phyloP scores from a whole-genome alignment of 2,329 filamentous ascomycete species.

The Neoscytalidium dimidiatum region DNA sequence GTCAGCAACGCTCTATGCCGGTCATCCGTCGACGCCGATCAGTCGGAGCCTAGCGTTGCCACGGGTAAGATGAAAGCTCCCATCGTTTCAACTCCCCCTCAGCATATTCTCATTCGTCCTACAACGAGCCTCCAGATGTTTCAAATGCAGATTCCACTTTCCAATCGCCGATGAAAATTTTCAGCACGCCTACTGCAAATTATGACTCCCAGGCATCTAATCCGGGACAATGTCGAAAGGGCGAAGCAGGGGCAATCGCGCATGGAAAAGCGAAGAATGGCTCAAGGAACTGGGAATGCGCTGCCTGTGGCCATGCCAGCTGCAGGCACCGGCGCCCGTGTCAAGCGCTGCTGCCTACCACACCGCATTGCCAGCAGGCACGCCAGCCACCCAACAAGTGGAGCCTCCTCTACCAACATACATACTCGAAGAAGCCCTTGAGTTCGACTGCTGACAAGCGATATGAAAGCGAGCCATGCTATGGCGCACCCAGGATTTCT shows the following conservation, averaged over 20 bases:
- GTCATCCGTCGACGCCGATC: background rate
- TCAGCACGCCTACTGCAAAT: background rate
- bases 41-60: background rate
- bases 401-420: background rate
- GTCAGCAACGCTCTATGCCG: background rate
- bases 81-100: no score
- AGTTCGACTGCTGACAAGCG: background rate
- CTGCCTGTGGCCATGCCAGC: background rate
- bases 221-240: background rate
- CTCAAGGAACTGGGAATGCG: background rate
- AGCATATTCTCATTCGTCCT: background rate
- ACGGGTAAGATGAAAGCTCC: background rate
- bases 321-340: background rate
- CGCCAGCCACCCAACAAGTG: background rate
- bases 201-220: no score
- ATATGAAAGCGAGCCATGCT: no score
- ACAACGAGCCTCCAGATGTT: background rate
- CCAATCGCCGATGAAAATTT: background rate
- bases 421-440: background rate
- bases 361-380: background rate
- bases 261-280: background rate
- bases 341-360: constrained; percentile 1
- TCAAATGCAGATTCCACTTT: background rate
- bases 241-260: background rate
- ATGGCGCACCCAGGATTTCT: no score